Base-by-base conservation (phyloP, 352 stramenopile species). In the Phytophthora agathidicida region DNA sequence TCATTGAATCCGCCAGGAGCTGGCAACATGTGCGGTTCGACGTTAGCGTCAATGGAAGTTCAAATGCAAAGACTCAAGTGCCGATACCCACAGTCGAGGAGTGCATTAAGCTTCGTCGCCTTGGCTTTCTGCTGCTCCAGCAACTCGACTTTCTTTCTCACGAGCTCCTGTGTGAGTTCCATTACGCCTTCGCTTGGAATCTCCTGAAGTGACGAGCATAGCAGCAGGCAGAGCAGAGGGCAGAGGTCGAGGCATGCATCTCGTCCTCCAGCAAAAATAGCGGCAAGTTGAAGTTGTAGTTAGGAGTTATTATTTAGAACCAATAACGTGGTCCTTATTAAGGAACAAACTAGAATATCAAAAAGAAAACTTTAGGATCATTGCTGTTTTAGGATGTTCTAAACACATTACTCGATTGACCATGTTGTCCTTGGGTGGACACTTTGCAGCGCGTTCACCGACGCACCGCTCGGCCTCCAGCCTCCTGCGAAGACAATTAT, bases 101-200 rank as follows among this genome's bases (percentile, higher is more conserved):
- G 68, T 43, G 80, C 77, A 42, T 91, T 54, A 50, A 94, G 73
- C 42, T 69, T 70, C 16, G 84, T 67, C 6, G 65, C 73, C 51
- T 91, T 89, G 64, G 75, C 67, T 35, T 79, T 85, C 60, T 93
- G 84, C 42, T 78, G 72, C 27, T 60, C 68, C 11, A 93, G 80
- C 53, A 93, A 63, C 71, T 90, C 80, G 32, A 89, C 64, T 35
- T 94, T 90, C 70, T 93, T 88, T 55, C 80, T 80, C 36, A 89
- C 77, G 24, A 94, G 71, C 45, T 88, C 77, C 17, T 90, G 76
- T 22, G 67, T 68, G 28, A 66, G 64, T 68, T 82, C 58, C 60
- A 70, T 77, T 8, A 7, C 48, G 20, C 33, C 14, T 48, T n/a
- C 39, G 16, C 23, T 48, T 16, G 8, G 14, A 50, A 41, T 57